Conservation (phyloP, 1,139 yeast species). For the Geotrichum fermentans region DNA sequence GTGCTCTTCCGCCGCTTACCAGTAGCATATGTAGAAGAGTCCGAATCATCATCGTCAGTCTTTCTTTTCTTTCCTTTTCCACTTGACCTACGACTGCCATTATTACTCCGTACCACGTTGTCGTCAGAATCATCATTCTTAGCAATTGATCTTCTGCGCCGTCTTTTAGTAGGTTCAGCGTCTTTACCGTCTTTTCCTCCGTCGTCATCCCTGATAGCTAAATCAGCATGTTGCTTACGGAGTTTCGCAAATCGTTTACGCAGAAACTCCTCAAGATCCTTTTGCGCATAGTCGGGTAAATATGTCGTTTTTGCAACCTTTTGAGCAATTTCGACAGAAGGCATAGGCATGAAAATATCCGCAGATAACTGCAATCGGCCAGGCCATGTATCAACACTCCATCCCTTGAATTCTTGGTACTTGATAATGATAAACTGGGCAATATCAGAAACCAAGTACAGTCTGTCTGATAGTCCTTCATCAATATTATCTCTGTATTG, state of each 20-base stretch:
- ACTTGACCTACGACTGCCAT: slow-evolving; percentile 6
- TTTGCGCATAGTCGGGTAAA: slow-evolving; percentile 42
- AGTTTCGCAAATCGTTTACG: slow-evolving; percentile 14
- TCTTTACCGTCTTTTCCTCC: slow-evolving; percentile 1
- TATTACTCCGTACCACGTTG: neutral
- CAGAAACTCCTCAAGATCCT: slow-evolving; percentile 26
- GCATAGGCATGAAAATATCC: slow-evolving; percentile 61
- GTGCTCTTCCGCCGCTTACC: slow-evolving; percentile 3
- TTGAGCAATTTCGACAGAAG: slow-evolving; percentile 32
- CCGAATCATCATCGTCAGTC: slow-evolving; percentile 3
- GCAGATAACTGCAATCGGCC: slow-evolving; percentile 64
- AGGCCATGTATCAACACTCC: slow-evolving; percentile 80
- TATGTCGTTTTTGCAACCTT: slow-evolving; percentile 40
- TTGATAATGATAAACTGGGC: slow-evolving; percentile 62
- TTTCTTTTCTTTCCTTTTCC: slow-evolving; percentile 1
- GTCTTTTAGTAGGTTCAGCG: neutral
- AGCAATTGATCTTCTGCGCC: slow-evolving; percentile 4
- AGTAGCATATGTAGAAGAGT: neutral
- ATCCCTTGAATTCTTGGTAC: slow-evolving; percentile 51
- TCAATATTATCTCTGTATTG: slow-evolving; percentile 63
- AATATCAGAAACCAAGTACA: slow-evolving; percentile 69
- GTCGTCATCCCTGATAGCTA: slow-evolving; percentile 1
- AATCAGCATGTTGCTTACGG: slow-evolving; percentile 18
- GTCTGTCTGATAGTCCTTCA: slow-evolving; percentile 36
- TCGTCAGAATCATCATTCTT: neutral